phyloP scores from a whole-genome alignment of 768 basidiomycete genomes.

The Russula abietina region DNA sequence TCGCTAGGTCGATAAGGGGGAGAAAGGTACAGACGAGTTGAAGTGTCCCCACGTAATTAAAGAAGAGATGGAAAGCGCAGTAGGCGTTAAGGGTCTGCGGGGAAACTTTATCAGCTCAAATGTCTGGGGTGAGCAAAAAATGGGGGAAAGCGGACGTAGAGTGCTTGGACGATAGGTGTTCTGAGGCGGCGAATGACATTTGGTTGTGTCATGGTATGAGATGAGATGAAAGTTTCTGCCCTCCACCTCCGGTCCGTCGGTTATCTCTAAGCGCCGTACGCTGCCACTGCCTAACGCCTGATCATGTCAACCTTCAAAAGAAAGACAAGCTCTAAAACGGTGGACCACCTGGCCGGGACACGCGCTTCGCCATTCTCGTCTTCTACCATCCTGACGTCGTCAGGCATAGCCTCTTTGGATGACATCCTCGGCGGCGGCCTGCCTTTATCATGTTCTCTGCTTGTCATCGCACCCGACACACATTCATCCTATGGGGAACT shows the following conservation, averaged over 20 bases:
- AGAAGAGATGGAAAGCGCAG: slow-evolving; percentile 57
- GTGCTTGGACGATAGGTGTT: slow-evolving; percentile 14
- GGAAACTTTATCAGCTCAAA: slow-evolving; percentile 33
- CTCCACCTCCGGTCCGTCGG: not conserved
- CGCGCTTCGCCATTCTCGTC: slow-evolving; percentile 52
- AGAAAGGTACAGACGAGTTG: slow-evolving; percentile 39
- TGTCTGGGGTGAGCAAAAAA: slow-evolving; percentile 8
- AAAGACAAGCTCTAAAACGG: slow-evolving; percentile 43
- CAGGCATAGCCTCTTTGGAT: slow-evolving; percentile 89
- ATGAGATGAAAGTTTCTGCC: not conserved
- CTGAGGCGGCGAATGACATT: slow-evolving; percentile 12
- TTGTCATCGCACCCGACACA: slow-evolving; percentile 74
- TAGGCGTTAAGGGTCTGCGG: slow-evolving; percentile 39
- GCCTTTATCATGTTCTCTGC: slow-evolving; percentile 70
- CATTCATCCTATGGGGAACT: slow-evolving; percentile 84
- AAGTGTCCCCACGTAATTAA: slow-evolving; percentile 52
- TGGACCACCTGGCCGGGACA: slow-evolving; percentile 45
- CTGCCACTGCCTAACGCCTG: not conserved
- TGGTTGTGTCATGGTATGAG: slow-evolving; percentile 5
- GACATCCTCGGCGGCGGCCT: slow-evolving; percentile 91
- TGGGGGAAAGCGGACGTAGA: slow-evolving; percentile 14
- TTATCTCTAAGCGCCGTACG: not conserved
- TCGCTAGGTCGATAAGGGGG: not conserved
- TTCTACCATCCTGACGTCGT: slow-evolving; percentile 60
- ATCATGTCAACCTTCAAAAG: slow-evolving; percentile 80